phyloP scores from a whole-genome alignment of 495 filamentous ascomycete species.

The Annulohypoxylon bovei region DNA sequence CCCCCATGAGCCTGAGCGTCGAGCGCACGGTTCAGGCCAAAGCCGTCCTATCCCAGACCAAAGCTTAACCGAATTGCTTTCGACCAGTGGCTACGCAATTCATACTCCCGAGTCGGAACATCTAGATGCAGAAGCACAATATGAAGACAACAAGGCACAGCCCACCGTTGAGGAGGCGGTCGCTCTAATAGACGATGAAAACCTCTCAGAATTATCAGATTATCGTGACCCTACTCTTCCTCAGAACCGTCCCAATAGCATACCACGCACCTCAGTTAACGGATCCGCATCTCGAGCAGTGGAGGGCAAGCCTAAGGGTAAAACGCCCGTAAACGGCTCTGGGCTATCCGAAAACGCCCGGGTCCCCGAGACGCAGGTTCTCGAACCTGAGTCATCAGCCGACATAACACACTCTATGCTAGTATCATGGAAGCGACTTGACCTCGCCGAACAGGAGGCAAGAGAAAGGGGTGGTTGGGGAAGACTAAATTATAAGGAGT shows the following conservation, averaged over 20 bases:
- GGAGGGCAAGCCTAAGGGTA: background rate
- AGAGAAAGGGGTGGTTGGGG: slow-evolving; percentile 76
- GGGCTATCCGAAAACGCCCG: background rate
- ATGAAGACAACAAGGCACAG: background rate
- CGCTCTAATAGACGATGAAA: background rate
- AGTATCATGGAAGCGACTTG: slow-evolving; percentile 65
- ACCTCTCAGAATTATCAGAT: background rate
- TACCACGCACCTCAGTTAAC: slow-evolving; percentile 9
- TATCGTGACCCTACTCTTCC: slow-evolving; percentile 75
- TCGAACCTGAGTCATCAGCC: slow-evolving; percentile 6
- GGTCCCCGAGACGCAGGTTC: slow-evolving; percentile 9
- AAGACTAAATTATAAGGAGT: slow-evolving; percentile 75
- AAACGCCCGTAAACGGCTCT: background rate
- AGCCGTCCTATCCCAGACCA: slow-evolving; percentile 43
- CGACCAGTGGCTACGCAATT: slow-evolving; percentile 61
- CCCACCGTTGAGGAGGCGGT: background rate
- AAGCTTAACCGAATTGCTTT: slow-evolving; percentile 61
- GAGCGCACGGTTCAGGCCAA: slow-evolving; percentile 11
- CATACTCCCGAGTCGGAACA: slow-evolving; percentile 11
- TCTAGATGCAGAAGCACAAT: background rate
- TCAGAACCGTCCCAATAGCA: slow-evolving; percentile 69
- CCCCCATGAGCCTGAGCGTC: slow-evolving; percentile 1
- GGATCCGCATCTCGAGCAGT: slow-evolving; percentile 23
- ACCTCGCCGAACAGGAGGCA: slow-evolving; percentile 71
- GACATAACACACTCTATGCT: slow-evolving; percentile 48